These are phyloP conservation scores for Pseudocercospora fuligena DNA, from an alignment of 2,329 filamentous ascomycete species.

Conservation along the genomic window DNA sequence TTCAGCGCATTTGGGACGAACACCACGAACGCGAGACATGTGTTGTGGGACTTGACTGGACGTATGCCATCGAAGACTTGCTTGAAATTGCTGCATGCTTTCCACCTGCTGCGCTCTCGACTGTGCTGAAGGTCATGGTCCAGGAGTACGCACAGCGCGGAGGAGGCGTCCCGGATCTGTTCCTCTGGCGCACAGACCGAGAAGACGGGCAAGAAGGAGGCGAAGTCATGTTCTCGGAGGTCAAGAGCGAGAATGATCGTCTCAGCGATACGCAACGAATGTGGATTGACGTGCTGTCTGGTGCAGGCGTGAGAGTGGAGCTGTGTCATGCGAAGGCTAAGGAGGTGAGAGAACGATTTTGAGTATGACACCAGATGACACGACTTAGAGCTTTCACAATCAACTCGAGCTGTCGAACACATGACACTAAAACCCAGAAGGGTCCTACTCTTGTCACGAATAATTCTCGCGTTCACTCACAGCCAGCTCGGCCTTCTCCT, in stretches of 20 bases:
- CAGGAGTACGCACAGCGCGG: constrained; percentile 90
- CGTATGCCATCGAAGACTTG: constrained; percentile 78
- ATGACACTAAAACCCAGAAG: too few relatives aligned
- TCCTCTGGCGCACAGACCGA: constrained; percentile 72
- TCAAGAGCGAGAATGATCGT: constrained; percentile 75
- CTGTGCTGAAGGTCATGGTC: constrained; percentile 89
- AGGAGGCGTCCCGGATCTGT: constrained; percentile 88
- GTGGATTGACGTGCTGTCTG: constrained; percentile 92
- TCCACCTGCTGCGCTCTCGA: constrained; percentile 76
- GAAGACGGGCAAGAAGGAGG: constrained; percentile 30
- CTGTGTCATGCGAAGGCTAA: constrained; percentile 70
- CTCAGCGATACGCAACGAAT: constrained; percentile 94
- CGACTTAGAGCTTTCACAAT: neutral
- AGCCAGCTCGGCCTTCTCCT: too few relatives aligned
- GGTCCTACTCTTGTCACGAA: too few relatives aligned
- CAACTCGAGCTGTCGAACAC: too few relatives aligned
- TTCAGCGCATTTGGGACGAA: constrained; percentile 69
- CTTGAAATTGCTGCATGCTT: constrained; percentile 80
- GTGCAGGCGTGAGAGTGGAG: constrained; percentile 84
- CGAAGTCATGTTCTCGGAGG: constrained; percentile 50
- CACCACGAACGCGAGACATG: constrained; percentile 76
- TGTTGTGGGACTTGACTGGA: constrained; percentile 91
- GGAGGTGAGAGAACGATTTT: constrained; percentile 48
- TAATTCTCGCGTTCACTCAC: too few relatives aligned
- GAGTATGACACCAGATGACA: neutral